These are phyloP conservation scores for Colletotrichum orchidophilum DNA, from an alignment of 2,329 filamentous ascomycete species.

Conservation along the genomic window DNA sequence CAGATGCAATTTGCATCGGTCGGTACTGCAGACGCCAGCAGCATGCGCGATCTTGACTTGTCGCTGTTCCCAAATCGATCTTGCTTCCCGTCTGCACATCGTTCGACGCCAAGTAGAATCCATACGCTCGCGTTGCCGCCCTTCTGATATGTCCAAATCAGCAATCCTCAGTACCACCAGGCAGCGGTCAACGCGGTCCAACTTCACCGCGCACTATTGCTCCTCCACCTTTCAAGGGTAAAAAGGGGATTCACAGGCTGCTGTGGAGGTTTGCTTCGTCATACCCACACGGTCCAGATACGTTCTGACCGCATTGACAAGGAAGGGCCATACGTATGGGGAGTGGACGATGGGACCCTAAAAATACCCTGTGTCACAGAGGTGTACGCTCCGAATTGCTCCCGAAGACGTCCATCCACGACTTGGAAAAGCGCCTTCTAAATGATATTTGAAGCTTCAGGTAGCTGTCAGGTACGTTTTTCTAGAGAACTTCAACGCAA, in stretches of 20 bases:
- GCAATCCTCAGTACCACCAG: background rate
- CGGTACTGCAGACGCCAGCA: constrained; percentile 21
- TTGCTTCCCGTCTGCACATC: constrained; percentile 25
- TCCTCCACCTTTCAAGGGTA: constrained; percentile 12
- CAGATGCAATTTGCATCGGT: constrained; percentile 11
- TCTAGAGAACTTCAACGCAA: background rate
- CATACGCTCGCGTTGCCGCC: background rate
- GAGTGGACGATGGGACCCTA: constrained; percentile 25
- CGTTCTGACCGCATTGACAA: constrained; percentile 2
- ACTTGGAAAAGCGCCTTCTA: constrained; percentile 1
- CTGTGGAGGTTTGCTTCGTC: constrained; percentile 21
- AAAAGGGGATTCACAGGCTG: constrained; percentile 7
- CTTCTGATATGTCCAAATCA: background rate
- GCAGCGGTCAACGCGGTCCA: background rate
- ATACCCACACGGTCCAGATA: constrained; percentile 24
- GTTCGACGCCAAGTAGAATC: constrained; percentile 3
- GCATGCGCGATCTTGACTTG: constrained; percentile 24
- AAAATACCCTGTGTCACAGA: constrained; percentile 25
- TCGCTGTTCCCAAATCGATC: constrained; percentile 24
- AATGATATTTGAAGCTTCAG: constrained; percentile 20
- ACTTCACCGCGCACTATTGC: background rate
- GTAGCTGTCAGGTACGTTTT: constrained; percentile 16
- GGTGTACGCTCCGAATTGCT: constrained; percentile 23
- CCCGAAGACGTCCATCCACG: background rate
- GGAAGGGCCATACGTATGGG: background rate